Conservation (phyloP, 768 basidiomycete genomes). For the Vararia minispora region DNA sequence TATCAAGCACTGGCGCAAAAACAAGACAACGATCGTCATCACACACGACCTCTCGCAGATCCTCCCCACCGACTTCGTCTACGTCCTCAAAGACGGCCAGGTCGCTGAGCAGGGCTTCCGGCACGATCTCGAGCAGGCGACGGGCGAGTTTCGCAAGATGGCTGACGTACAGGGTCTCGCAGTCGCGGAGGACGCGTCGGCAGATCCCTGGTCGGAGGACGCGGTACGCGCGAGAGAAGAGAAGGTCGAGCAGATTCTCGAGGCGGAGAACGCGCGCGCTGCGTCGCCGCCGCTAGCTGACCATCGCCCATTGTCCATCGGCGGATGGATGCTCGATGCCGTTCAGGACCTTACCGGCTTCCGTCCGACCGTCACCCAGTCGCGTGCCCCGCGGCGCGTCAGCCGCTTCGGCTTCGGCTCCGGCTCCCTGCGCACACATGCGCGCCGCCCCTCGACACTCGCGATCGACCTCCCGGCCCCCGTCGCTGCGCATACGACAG, state of each 20-base stretch:
- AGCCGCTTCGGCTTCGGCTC: constrained; percentile 21
- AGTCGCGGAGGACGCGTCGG: constrained; percentile 32
- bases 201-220: constrained; percentile 16
- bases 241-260: constrained; percentile 36
- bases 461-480: constrained; percentile 26
- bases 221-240: constrained; percentile 24
- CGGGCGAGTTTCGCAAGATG: constrained; percentile 68
- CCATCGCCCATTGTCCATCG: constrained; percentile 52
- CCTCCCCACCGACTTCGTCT: constrained; percentile 67
- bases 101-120: constrained; percentile 87
- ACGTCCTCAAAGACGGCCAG: constrained; percentile 73
- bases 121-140: constrained; percentile 52
- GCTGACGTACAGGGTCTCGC: constrained; percentile 40
- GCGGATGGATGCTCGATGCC: constrained; percentile 82
- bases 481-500: constrained; percentile 24
- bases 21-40: constrained; percentile 86
- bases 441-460: constrained; percentile 28
- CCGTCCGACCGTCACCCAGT: constrained; percentile 16
- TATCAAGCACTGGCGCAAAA: constrained; percentile 53
- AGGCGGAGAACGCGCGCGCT: constrained; percentile 27
- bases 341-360: constrained; percentile 49
- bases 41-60: constrained; percentile 94
- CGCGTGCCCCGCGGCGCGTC: constrained; percentile 16
- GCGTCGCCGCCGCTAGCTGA: constrained; percentile 16
- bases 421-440: constrained; percentile 12